Evolutionary conservation across 2,329 filamentous ascomycete species (phyloP).

Genomic region (Furcasterigmium sp.): DNA sequence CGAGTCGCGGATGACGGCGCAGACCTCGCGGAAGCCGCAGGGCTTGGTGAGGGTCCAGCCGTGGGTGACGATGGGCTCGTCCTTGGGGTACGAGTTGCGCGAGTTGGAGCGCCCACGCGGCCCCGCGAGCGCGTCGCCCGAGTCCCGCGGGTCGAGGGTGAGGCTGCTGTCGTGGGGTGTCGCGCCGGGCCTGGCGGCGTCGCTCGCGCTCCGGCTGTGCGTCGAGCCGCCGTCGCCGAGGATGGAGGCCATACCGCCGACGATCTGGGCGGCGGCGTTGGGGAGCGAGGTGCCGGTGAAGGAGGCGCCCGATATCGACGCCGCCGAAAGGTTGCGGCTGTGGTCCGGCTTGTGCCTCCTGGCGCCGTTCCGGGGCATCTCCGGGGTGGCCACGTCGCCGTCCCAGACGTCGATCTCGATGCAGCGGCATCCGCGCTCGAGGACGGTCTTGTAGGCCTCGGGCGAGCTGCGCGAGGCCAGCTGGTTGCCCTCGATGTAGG

Average conservation of each 20-base stretch:
- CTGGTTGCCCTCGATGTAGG: conserved; percentile 84
- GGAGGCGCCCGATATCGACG: conserved; percentile 38
- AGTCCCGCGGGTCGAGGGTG: conserved; percentile 27
- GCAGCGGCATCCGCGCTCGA: conserved; percentile 75
- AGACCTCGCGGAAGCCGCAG: conserved; percentile 85
- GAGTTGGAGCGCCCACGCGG: conserved; percentile 15
- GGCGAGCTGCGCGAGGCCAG: conserved; percentile 71
- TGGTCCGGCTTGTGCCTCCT: conserved; percentile 37
- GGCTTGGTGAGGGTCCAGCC: conserved; percentile 78
- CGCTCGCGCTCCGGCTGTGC: conserved; percentile 34
- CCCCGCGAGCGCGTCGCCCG: conserved; percentile 19
- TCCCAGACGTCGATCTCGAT: conserved; percentile 97
- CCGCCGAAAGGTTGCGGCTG: conserved; percentile 33
- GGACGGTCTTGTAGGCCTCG: conserved; percentile 71
- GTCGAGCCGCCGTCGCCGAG: conserved; percentile 17
- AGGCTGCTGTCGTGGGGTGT: conserved; percentile 10
- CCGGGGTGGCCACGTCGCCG: conserved; percentile 44
- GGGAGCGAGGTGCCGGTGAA: conserved; percentile 39
- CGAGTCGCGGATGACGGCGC: conserved; percentile 69
- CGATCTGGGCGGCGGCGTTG: conserved; percentile 32
- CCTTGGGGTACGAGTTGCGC: conserved; percentile 27
- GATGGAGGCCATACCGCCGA: conserved; percentile 22
- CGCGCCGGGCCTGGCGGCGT: conserved; percentile 22
- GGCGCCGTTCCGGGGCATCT: conserved; percentile 17
- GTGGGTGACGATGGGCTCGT: conserved; percentile 78